Base-by-base conservation (phyloP, 805 yeast species). In the Pachysolen tannophilus region DNA sequence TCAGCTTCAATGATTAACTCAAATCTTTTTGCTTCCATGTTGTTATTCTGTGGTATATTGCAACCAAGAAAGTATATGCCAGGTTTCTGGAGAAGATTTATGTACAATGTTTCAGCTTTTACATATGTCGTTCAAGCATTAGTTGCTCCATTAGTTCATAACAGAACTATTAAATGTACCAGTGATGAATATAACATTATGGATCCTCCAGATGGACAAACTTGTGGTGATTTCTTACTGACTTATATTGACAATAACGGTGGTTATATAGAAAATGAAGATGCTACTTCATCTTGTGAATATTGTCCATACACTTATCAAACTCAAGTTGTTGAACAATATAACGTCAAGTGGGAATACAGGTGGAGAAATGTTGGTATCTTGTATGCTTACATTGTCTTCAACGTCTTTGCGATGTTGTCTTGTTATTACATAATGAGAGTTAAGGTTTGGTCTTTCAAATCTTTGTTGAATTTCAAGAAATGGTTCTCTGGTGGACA, bases 361-460 rank as follows among this genome's bases (percentile, higher is more conserved):
- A 72, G 78, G 60, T 75, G 84, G 83, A 73, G 82, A 66, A 72
- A 78, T 49, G 65, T 65, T 44, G 84, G 84, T 46, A 64, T 77
- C 44, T 60, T 71, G 21, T 11, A 9, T 21, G 28, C 14, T 2
- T 76, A 63, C 54, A 59, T 72, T 30, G 46, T 55, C 19, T 69
- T 73, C 60, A 73, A 75, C 38, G 27, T 61, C 11, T 37, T 44
- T 27, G 61, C 56, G 9, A 55, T 63, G 60, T 52, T 55, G 26
- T 39, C 29, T 16, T 43, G 45, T 15, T 56, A 56, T 38, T 53
- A 46, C 40, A 17, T 30, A 11, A 24, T 38, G 31, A 23, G 26
- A 23, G 26, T 23, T 23, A 23, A 23, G 26, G 26, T 23, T 23
- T 23, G 26, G 26, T 11, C 13, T 14, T 23, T 23, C 13, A 23